These are phyloP conservation scores for Geotrichum klebahnii DNA, from an alignment of 1,139 yeast genomes.

Conservation along the genomic window DNA sequence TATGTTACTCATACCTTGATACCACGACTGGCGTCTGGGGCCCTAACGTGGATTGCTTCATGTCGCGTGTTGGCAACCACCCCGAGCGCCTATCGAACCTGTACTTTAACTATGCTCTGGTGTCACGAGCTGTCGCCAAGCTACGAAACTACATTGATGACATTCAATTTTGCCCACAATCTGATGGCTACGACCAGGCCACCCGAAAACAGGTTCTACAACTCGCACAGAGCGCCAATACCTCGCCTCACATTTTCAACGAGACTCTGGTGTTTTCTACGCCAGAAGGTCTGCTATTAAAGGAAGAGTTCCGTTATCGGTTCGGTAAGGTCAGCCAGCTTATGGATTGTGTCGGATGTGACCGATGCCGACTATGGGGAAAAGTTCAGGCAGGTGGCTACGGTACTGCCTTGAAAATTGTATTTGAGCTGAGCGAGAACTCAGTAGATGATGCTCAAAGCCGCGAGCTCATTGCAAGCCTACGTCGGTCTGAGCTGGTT, in stretches of 20 bases:
- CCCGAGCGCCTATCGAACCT: conserved; percentile 87
- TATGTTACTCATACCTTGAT: conserved; percentile 78
- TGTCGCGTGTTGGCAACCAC: conserved; percentile 82
- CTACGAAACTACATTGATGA: conserved; percentile 48
- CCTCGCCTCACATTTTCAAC: conserved; percentile 43
- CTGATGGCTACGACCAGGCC: conserved; percentile 47
- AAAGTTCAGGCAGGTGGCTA: conserved; percentile 95
- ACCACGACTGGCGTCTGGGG: conserved; percentile 73
- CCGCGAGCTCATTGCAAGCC: conserved; percentile 41
- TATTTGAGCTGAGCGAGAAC: conserved; percentile 58
- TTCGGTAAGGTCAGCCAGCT: conserved; percentile 86
- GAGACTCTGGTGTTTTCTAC: conserved; percentile 50
- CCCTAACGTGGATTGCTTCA: conserved; percentile 76
- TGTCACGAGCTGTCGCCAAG: conserved; percentile 76
- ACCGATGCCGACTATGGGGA: conserved; percentile 97
- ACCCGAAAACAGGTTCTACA: conserved; percentile 43
- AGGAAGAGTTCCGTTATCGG: conserved; percentile 77
- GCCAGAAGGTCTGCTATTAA: conserved; percentile 50
- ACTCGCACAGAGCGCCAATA: conserved; percentile 42
- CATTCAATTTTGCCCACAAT: conserved; percentile 48
- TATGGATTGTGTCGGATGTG: conserved; percentile 99
- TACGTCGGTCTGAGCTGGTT: conserved; percentile 81
- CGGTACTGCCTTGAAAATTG: conserved; percentile 88
- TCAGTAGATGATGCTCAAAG: conserved; percentile 38
- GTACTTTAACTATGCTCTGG: conserved; percentile 87